Conservation (phyloP, 805 yeast species). For the Candida saitoana region DNA sequence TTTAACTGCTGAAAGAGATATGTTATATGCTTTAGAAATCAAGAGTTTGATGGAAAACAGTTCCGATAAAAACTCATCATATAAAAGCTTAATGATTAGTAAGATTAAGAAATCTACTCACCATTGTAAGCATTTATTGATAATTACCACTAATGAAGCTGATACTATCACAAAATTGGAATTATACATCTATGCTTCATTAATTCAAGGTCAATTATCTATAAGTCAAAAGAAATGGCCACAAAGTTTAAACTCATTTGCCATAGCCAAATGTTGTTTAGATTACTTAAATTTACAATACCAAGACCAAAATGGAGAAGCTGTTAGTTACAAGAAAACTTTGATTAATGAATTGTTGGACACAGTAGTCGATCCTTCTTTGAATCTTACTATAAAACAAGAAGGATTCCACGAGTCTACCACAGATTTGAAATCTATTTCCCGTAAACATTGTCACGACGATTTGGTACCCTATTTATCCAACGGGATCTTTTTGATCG, state of each 20-base stretch:
- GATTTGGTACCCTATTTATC: constrained; percentile 30
- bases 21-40: constrained; percentile 64
- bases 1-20: constrained; percentile 72
- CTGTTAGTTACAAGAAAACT: constrained; percentile 24
- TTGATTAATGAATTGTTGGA: constrained; percentile 55
- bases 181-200: constrained; percentile 36
- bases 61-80: constrained; percentile 42
- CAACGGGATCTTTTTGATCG: constrained; percentile 39
- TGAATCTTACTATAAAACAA: constrained; percentile 52
- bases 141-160: constrained; percentile 36
- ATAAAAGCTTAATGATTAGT: constrained; percentile 46
- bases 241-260: constrained; percentile 46
- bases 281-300: constrained; percentile 39
- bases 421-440: constrained; percentile 47
- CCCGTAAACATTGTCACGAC: constrained; percentile 42
- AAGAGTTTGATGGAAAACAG: constrained; percentile 52
- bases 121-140: constrained; percentile 41
- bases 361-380: constrained; percentile 60
- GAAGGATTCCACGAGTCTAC: constrained; percentile 22
- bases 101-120: constrained; percentile 63
- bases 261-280: constrained; percentile 60
- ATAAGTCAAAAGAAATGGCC: constrained; percentile 55
- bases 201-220: constrained; percentile 50
- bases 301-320: constrained; percentile 10
- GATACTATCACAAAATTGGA: constrained; percentile 27